Base-by-base conservation (phyloP, 2,329 filamentous ascomycete genomes). In the Parascedosporium putredinis region DNA sequence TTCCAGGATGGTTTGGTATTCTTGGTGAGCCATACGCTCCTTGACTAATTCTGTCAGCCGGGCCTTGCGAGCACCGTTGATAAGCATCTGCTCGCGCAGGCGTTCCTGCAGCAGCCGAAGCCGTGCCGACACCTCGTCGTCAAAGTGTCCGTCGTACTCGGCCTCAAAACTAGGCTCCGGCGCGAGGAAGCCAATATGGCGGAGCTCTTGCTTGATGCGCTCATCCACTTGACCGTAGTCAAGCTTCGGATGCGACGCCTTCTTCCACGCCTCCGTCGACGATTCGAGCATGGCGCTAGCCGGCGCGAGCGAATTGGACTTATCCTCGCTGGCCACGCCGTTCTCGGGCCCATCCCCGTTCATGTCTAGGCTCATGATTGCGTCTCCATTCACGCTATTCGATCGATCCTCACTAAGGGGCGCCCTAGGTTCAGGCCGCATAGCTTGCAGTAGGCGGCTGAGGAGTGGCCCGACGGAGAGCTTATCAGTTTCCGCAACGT, bases 1-100 rank as follows among this genome's bases (percentile, higher is more conserved):
- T 63, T 98, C 93, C 47, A 94, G 84, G 58, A 98, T 98, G 50
- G 89, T 96, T 64, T 84, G 86, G 71, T 95, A 98, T 64, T 98
- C 93, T 62, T 98, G 93, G 68, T 93, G 84, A 0, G 93, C 93
- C 80, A 98, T 91, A 56, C 88, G 83, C 63, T 95, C 90, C 58
- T 89, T 86, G 6, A 93, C 88, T 24, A 96, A 76, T 33, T 96
- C 90, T 1, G 88, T 81, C 9, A 98, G 74, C 2, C 90, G 81
- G 5, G 88, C 76, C 67, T 97, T 97, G 54, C 89, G 85, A 4
- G 91, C 88, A 34, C 90, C 91, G 64, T 98, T 98, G 65, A 86
- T 72, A 50, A 95, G 80, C 64, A 86, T 86, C 62, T 93, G 84
- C 52, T 89, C 82, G 56, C 88, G 85, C 2, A 98, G 76, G 47